Evolutionary conservation across 2,329 filamentous ascomycete species (phyloP).

Genomic region (Sodiomyces alkalinus): DNA sequence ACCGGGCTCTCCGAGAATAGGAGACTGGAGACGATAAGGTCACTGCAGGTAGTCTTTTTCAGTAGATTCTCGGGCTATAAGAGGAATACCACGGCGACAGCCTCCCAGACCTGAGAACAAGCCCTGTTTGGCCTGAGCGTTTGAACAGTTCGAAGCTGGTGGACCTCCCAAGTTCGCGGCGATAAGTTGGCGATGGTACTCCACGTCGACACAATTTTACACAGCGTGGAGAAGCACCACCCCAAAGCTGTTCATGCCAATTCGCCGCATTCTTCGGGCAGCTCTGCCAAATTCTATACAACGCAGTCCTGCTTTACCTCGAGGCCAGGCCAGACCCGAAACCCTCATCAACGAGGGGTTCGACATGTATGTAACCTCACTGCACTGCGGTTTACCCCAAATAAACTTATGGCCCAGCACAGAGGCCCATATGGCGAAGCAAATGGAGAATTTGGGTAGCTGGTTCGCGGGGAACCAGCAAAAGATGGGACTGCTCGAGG

Average conservation of each 20-base stretch:
- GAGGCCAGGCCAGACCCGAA: slow-evolving; percentile 12
- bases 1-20: too few relatives aligned
- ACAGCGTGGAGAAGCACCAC: slow-evolving; percentile 30
- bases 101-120: slow-evolving; percentile 18
- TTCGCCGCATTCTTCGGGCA: too few relatives aligned
- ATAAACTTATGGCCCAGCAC: slow-evolving; percentile 13
- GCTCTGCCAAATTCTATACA: slow-evolving; percentile 19
- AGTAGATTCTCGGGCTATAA: too few relatives aligned
- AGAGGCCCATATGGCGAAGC: slow-evolving; percentile 11
- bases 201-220: slow-evolving; percentile 20
- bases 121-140: slow-evolving; percentile 21
- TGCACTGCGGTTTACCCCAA: slow-evolving; percentile 45
- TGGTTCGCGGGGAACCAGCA: slow-evolving; percentile 54
- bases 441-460: slow-evolving; percentile 37
- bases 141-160: slow-evolving; percentile 24
- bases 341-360: slow-evolving; percentile 42
- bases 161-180: slow-evolving; percentile 26
- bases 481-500: slow-evolving; percentile 49
- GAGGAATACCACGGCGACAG: slow-evolving; percentile 19
- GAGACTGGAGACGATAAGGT: too few relatives aligned
- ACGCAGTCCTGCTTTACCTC: not conserved
- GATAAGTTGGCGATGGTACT: slow-evolving; percentile 32
- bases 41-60: too few relatives aligned
- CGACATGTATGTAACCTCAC: slow-evolving; percentile 49
- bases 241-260: too few relatives aligned